Evolutionary conservation across 768 basidiomycete species (phyloP).

Genomic region (Stropharia rugosoannulata): DNA sequence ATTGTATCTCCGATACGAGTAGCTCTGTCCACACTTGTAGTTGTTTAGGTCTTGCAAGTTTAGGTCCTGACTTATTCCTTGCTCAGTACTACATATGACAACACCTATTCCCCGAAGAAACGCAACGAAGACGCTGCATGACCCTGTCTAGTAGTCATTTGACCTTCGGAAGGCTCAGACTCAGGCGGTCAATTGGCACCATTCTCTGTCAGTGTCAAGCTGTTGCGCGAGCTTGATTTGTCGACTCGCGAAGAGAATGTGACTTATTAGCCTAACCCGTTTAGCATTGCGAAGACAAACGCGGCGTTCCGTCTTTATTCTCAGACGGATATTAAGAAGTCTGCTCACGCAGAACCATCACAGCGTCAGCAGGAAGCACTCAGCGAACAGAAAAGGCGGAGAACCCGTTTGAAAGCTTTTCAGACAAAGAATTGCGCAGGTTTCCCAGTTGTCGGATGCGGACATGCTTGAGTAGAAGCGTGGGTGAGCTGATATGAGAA

Average conservation of each 20-base stretch:
- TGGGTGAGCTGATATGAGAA: no score
- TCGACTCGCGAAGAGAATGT: slow-evolving; percentile 60
- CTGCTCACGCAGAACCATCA: not conserved
- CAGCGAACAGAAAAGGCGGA: slow-evolving; percentile 7
- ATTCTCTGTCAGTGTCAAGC: slow-evolving; percentile 22
- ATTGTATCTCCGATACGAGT: no score
- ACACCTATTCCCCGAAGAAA: no score
- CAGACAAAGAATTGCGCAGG: slow-evolving; percentile 23
- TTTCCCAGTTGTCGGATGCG: no score
- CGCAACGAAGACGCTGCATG: not conserved
- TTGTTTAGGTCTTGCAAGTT: no score
- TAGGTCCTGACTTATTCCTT: not conserved
- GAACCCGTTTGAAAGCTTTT: slow-evolving; percentile 43
- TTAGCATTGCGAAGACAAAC: slow-evolving; percentile 79
- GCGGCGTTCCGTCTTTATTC: slow-evolving; percentile 49
- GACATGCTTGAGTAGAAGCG: no score
- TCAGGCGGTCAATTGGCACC: not conserved
- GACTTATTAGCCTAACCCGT: slow-evolving; percentile 72
- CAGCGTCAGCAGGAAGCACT: not conserved
- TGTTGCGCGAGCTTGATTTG: slow-evolving; percentile 56
- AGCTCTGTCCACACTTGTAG: no score
- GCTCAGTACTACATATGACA: not conserved
- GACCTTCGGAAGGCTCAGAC: slow-evolving; percentile 25
- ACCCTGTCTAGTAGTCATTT: slow-evolving; percentile 35
- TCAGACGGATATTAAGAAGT: not conserved